Base-by-base conservation (phyloP, 1,284 basidiomycete species). In the Ceratobasidium sp. region DNA sequence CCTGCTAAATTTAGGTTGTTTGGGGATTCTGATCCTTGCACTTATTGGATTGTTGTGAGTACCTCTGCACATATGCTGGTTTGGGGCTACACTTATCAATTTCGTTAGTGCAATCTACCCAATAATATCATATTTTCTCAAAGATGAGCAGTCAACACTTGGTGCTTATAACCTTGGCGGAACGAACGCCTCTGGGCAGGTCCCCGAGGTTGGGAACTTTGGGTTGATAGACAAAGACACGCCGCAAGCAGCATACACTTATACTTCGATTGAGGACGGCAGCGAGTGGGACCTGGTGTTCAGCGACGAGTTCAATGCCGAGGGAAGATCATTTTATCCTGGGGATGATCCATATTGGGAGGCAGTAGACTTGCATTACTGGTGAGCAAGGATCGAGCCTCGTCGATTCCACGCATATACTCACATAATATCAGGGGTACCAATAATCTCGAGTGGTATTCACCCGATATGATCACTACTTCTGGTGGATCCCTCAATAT, bases 141-240 rank as follows among this genome's bases (percentile, higher is more conserved):
- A 77, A 23, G 30, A 46, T 8, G 57, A 64, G 12, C 16, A 34
- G 39, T 48, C 52, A 12, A 74, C 75, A 1, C 45, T 74, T 4
- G 75, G 75, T 12, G 81, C 79, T 1, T 82, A 80, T 77, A 84
- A 84, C 72, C 76, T 85, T 36, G 85, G 85, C n/a, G 85, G 85
- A n/a, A 82, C 72, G 26, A 85, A 85, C 72, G 78, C 78, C 3
- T 79, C 79, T 2, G 84, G 84, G 10, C 83, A 83, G 76, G 73
- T 93, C 26, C 87, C 92, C 21, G 80, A 80, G 14, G 88, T 95
- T 55, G 88, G 90, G 1, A 87, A 87, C 77, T 89, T 87, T 77
- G 88, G 87, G 2, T 82, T 94, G 69, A 89, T 96, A 75, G 94
- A 96, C 80, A 71, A 83, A 5, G 88, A 92, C 72, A 96, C 94